Evolutionary conservation across 2,329 filamentous ascomycete genomes (phyloP).

Genomic region (Monosporascus sp.): DNA sequence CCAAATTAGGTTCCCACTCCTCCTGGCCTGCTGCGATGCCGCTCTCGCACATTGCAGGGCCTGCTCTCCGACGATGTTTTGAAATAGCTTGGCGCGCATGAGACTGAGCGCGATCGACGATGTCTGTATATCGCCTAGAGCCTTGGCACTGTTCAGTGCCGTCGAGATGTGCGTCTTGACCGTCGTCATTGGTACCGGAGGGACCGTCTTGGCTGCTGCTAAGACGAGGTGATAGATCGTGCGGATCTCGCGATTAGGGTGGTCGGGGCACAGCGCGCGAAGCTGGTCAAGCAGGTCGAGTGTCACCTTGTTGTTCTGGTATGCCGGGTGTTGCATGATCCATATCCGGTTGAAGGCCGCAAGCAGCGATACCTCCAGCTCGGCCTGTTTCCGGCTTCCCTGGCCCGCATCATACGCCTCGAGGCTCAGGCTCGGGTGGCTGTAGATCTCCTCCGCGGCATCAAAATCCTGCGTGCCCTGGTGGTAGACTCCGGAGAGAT

Average conservation of each 20-base stretch:
- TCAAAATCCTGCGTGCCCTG: conserved; percentile 72
- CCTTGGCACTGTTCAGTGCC: conserved; percentile 65
- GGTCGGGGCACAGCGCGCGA: conserved; percentile 60
- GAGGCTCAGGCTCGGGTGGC: conserved; percentile 54
- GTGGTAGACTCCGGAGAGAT: conserved; percentile 69
- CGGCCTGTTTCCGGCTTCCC: conserved; percentile 43
- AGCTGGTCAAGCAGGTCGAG: conserved; percentile 59
- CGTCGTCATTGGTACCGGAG: conserved; percentile 62
- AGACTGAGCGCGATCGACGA: conserved; percentile 79
- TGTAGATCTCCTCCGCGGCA: conserved; percentile 63
- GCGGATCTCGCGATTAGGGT: conserved; percentile 69
- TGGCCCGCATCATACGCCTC: conserved; percentile 31
- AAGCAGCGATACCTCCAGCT: conserved; percentile 61
- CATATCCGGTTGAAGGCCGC: conserved; percentile 64
- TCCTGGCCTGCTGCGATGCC: conserved; percentile 61
- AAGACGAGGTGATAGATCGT: conserved; percentile 73
- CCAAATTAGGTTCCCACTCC: conserved; percentile 69
- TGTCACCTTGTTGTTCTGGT: conserved; percentile 54
- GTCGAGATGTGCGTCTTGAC: conserved; percentile 74
- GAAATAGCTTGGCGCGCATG: conserved; percentile 80
- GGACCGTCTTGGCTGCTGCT: conserved; percentile 60
- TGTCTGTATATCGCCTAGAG: conserved; percentile 70
- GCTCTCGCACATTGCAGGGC: conserved; percentile 71
- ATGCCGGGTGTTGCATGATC: conserved; percentile 61
- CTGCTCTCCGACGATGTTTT: conserved; percentile 74